Evolutionary conservation across 2,329 filamentous ascomycete genomes (phyloP).

Genomic region (Madurella fahalii): DNA sequence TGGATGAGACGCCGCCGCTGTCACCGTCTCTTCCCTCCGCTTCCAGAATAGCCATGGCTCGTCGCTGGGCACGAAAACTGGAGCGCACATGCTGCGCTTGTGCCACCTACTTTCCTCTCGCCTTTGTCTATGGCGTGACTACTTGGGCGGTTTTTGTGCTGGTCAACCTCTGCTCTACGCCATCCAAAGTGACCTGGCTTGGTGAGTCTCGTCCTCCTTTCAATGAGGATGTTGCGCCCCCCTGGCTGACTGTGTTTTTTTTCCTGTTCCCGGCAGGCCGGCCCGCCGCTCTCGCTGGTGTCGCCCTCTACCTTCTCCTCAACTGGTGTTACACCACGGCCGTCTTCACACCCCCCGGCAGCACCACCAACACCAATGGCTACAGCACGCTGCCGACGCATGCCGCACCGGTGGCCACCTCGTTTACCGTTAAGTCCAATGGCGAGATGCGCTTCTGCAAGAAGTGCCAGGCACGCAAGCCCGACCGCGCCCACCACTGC

Average conservation of each 20-base stretch:
- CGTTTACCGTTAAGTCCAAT: conserved; percentile 88
- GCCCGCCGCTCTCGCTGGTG: conserved; percentile 57
- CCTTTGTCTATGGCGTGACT: conserved; percentile 85
- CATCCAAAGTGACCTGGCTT: conserved; percentile 51
- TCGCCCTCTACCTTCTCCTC: conserved; percentile 71
- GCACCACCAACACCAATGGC: conserved; percentile 58
- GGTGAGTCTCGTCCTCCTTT: conserved; percentile 40
- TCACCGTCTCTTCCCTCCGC: conserved; percentile 30
- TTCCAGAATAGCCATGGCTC: conserved; percentile 43
- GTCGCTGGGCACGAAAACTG: conserved; percentile 62
- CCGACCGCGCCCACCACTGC: conserved; percentile 94
- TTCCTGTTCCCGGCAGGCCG: conserved; percentile 42
- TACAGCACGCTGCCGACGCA: conserved; percentile 81
- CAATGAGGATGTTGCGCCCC: background rate
- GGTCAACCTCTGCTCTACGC: conserved; percentile 62
- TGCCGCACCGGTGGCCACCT: conserved; percentile 60
- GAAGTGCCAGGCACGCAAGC: conserved; percentile 92
- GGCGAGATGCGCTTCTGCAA: conserved; percentile 90
- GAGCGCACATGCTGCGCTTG: conserved; percentile 81
- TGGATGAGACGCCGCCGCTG: conserved; percentile 22
- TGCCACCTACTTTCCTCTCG: conserved; percentile 78
- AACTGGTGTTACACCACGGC: conserved; percentile 89
- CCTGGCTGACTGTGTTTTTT: background rate
- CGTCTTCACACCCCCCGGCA: conserved; percentile 87
- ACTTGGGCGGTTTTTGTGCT: conserved; percentile 92